Conservation (phyloP, 768 basidiomycete genomes). For the Trametes gibbosa region DNA sequence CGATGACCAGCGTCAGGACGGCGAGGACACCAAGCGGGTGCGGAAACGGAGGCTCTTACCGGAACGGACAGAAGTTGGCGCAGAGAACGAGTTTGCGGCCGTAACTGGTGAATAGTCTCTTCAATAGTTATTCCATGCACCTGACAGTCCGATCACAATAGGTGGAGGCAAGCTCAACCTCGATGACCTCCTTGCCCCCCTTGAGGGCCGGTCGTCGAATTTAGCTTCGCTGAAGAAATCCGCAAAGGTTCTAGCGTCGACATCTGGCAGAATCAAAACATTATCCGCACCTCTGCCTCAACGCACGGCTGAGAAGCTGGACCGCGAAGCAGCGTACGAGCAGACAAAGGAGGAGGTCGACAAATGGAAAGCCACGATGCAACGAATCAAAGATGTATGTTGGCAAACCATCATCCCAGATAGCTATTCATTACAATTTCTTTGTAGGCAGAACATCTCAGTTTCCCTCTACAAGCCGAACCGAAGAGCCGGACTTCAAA, state of each 20-base stretch:
- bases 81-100: constrained; percentile 78
- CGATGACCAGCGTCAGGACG: constrained; percentile 33
- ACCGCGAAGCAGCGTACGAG: constrained; percentile 93
- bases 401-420: too few relatives aligned
- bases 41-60: constrained; percentile 61
- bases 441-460: constrained; percentile 76
- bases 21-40: constrained; percentile 27
- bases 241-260: constrained; percentile 56
- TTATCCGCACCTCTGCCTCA: constrained; percentile 84
- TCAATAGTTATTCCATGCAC: background rate
- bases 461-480: constrained; percentile 78
- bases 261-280: constrained; percentile 54
- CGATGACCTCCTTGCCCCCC: constrained; percentile 74
- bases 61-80: constrained; percentile 76
- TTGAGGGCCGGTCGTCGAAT: constrained; percentile 56
- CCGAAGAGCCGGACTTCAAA: constrained; percentile 58
- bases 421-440: background rate
- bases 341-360: constrained; percentile 88
- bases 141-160: constrained; percentile 23
- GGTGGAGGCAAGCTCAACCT: constrained; percentile 56
- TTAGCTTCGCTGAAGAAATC: constrained; percentile 68
- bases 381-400: constrained; percentile 79
- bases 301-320: constrained; percentile 83
- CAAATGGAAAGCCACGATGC: constrained; percentile 94
- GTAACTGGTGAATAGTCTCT: constrained; percentile 40